Percentiles rank a stretch among this genome's conserved stretches.
Conservation (phyloP, 1,139 yeast species). For the Sugiyamaella neomexicana region DNA sequence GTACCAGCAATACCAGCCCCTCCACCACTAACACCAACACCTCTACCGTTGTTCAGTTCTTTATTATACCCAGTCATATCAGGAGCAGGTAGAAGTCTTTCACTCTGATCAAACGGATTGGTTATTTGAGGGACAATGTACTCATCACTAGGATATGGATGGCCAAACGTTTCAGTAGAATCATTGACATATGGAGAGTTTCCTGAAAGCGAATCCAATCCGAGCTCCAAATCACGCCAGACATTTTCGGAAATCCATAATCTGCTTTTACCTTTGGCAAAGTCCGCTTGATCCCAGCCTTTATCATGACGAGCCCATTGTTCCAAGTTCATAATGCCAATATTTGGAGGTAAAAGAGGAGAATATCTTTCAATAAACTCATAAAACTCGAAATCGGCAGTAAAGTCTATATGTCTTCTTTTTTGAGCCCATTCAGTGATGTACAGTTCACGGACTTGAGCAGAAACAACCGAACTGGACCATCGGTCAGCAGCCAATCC, state of each 20-base stretch:
- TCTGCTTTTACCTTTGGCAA: constrained; percentile 40
- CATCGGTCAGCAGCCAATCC: constrained; percentile 37
- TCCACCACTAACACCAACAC: no score
- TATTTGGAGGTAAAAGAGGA: constrained; percentile 39
- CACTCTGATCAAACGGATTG: constrained; percentile 14
- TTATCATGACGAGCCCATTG: constrained; percentile 42
- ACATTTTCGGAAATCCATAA: constrained; percentile 43
- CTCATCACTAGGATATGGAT: constrained; percentile 11
- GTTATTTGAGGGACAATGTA: constrained; percentile 3
- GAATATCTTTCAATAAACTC: constrained; percentile 43
- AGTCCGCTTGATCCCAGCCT: constrained; percentile 39
- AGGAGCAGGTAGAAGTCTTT: constrained; percentile 10
- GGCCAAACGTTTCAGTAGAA: constrained; percentile 19
- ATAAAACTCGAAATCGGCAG: constrained; percentile 44
- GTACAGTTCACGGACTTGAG: constrained; percentile 40
- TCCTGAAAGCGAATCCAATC: constrained; percentile 29
- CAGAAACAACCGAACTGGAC: constrained; percentile 41
- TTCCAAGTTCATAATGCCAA: constrained; percentile 36
- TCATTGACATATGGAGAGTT: constrained; percentile 20
- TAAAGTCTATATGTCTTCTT: constrained; percentile 39
- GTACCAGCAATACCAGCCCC: no score
- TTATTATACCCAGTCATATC: constrained; percentile 9
- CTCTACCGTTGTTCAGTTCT: constrained; percentile 1
- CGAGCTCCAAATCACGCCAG: constrained; percentile 42
- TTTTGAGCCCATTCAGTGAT: constrained; percentile 44